Conservation (phyloP, 805 yeast genomes). For the Spathaspora passalidarum region DNA sequence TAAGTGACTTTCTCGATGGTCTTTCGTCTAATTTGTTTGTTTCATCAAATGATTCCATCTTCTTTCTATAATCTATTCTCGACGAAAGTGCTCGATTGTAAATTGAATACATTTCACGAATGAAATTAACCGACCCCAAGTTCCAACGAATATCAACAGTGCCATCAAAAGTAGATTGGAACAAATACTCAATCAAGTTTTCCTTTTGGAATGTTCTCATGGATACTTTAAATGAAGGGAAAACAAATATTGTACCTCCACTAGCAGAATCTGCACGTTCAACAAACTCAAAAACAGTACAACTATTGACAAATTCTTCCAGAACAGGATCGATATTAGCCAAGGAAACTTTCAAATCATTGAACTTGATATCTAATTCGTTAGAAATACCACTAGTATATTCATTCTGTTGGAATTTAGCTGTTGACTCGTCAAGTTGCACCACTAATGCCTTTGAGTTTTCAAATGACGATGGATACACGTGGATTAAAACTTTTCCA, state of each 20-base stretch:
- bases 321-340: conserved; percentile 54
- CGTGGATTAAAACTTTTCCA: conserved; percentile 54
- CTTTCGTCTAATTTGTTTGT: conserved; percentile 8
- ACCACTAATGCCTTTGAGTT: conserved; percentile 75
- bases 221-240: conserved; percentile 70
- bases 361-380: conserved; percentile 56
- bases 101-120: conserved; percentile 87
- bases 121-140: conserved; percentile 83
- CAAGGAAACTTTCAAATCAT: conserved; percentile 64
- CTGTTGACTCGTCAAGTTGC: conserved; percentile 52
- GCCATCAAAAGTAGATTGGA: conserved; percentile 77
- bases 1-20: not conserved
- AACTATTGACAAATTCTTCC: conserved; percentile 45
- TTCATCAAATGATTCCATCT: conserved; percentile 12
- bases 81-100: conserved; percentile 73
- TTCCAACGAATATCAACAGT: conserved; percentile 93
- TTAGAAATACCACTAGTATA: conserved; percentile 48
- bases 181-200: conserved; percentile 60
- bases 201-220: conserved; percentile 74
- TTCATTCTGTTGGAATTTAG: conserved; percentile 49
- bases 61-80: conserved; percentile 39
- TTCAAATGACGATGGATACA: conserved; percentile 78
- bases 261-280: conserved; percentile 52
- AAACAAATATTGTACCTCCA: conserved; percentile 78
- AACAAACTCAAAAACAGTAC: conserved; percentile 55